phyloP scores from a whole-genome alignment of 139 green algal species.

The Gonium pectorale region DNA sequence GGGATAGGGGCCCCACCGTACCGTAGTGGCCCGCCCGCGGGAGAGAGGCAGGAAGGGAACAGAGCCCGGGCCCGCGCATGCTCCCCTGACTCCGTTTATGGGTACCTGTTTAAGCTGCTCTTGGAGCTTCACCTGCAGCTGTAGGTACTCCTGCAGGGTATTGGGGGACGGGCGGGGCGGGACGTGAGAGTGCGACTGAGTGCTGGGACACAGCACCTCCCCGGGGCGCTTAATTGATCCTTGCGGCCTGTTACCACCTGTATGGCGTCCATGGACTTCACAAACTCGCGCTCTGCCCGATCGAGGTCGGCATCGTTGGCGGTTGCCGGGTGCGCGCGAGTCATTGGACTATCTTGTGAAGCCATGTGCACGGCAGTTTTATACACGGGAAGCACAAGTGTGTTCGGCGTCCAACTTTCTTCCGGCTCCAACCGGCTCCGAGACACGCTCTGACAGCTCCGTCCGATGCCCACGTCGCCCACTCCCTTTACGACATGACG shows the following conservation, averaged over 20 bases:
- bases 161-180: no score
- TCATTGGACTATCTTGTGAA: no score
- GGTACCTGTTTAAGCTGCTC: slow-evolving; percentile 49
- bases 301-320: not conserved
- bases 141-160: slow-evolving; percentile 45
- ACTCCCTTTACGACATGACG: not conserved
- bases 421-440: not conserved
- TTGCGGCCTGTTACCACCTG: not conserved
- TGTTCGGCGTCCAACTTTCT: not conserved
- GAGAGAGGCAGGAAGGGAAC: no score
- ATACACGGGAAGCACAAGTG: not conserved
- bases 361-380: no score
- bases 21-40: no score
- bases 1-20: not conserved
- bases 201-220: no score
- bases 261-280: slow-evolving; percentile 19
- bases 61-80: no score
- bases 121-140: slow-evolving; percentile 16
- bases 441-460: not conserved
- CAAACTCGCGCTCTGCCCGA: not conserved
- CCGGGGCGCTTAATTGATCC: no score
- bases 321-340: not conserved
- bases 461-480: not conserved
- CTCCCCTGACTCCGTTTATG: no score
- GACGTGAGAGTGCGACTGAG: no score